Percentiles rank a stretch among this genome's conserved stretches.
phyloP scores from a whole-genome alignment of 495 filamentous ascomycete species.

The Aspergillus coremiiformis region DNA sequence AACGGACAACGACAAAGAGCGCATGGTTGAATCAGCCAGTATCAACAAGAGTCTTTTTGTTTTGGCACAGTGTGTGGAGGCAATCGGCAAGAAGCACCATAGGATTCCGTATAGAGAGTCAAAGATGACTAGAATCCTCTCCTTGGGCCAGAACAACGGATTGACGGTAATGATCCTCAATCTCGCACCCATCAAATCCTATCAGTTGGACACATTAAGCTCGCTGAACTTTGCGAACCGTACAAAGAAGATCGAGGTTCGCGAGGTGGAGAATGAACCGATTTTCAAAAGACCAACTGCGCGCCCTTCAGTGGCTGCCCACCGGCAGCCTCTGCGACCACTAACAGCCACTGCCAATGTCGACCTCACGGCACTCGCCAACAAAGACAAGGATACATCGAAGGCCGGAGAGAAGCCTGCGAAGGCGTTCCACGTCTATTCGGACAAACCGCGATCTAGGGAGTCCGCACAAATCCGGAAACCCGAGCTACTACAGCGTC shows the following conservation, averaged over 20 bases:
- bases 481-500: slow-evolving; percentile 29
- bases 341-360: slow-evolving; percentile 54
- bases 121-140: slow-evolving; percentile 95
- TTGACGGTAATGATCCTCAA: slow-evolving; percentile 96
- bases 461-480: slow-evolving; percentile 32
- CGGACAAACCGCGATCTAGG: slow-evolving; percentile 54
- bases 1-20: slow-evolving; percentile 90
- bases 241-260: slow-evolving; percentile 93
- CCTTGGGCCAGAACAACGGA: slow-evolving; percentile 90
- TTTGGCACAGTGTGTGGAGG: slow-evolving; percentile 91
- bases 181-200: slow-evolving; percentile 75
- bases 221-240: slow-evolving; percentile 92
- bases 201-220: slow-evolving; percentile 89
- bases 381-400: slow-evolving; percentile 41
- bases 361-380: slow-evolving; percentile 44
- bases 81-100: slow-evolving; percentile 70
- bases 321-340: slow-evolving; percentile 70
- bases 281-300: slow-evolving; percentile 58
- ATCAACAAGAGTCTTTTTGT: slow-evolving; percentile 98
- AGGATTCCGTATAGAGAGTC: slow-evolving; percentile 90
- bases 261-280: slow-evolving; percentile 88
- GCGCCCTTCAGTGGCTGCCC: slow-evolving; percentile 37
- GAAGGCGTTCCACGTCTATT: slow-evolving; percentile 77
- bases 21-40: slow-evolving; percentile 90
- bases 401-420: slow-evolving; percentile 60